These are phyloP conservation scores for Pilobolus umbonatus DNA, from an alignment of 192 early-diverging fungal genomes.

Conservation along the genomic window DNA sequence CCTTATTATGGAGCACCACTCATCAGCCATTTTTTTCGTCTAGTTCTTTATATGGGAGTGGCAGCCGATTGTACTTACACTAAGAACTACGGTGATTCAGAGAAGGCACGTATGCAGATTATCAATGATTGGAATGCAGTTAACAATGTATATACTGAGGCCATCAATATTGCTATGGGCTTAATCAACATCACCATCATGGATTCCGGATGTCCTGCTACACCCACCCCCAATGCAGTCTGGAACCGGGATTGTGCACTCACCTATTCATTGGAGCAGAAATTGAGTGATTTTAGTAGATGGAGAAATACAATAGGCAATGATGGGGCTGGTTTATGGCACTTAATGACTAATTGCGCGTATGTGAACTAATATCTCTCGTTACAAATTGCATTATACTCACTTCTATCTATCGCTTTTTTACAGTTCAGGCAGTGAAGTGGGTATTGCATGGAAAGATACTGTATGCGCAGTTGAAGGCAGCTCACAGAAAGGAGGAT, in stretches of 20 bases:
- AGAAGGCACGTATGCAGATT: conserved; percentile 62
- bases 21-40: too few species aligned
- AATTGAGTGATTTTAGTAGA: conserved; percentile 81
- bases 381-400: background rate
- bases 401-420: background rate
- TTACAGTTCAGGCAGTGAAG: conserved; percentile 60
- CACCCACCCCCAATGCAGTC: conserved; percentile 19
- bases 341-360: conserved; percentile 83
- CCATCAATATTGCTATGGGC: conserved; percentile 83
- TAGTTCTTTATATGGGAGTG: conserved; percentile 35
- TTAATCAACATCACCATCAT: conserved; percentile 79
- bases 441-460: conserved; percentile 86
- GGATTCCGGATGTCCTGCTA: conserved; percentile 49
- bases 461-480: conserved; percentile 62
- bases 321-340: conserved; percentile 88
- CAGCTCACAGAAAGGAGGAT: conserved; percentile 43
- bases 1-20: too few species aligned
- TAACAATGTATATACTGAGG: conserved; percentile 72
- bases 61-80: conserved; percentile 76
- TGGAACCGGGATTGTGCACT: conserved; percentile 82
- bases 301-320: conserved; percentile 73
- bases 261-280: conserved; percentile 63
- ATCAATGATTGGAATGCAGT: conserved; percentile 83
- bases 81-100: conserved; percentile 48
- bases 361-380: conserved; percentile 16